Percentiles rank a stretch among this genome's conserved stretches.
Evolutionary conservation across 1,284 basidiomycete genomes (phyloP).

Genomic region (Ustilago xerochloae): DNA sequence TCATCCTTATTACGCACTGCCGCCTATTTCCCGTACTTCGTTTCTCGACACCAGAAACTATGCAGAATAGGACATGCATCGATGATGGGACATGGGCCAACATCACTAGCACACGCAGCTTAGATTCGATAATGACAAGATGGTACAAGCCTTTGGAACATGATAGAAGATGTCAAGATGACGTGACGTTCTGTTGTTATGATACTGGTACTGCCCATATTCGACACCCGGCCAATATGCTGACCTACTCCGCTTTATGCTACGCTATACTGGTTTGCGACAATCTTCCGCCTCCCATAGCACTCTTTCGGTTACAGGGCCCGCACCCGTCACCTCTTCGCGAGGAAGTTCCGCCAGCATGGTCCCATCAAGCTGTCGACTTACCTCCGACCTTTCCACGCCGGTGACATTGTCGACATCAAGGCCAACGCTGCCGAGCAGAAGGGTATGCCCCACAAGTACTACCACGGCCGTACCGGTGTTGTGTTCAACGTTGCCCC

Average conservation of each 20-base stretch:
- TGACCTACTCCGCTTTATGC: slow-evolving; percentile 3
- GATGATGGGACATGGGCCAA: no score
- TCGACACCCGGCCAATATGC: background rate
- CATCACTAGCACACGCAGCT: no score
- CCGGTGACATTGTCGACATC: slow-evolving; percentile 99
- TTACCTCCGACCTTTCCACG: slow-evolving; percentile 89
- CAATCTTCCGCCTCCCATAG: no score
- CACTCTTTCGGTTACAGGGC: slow-evolving; percentile 99
- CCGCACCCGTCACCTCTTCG: slow-evolving; percentile 99
- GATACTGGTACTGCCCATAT: background rate
- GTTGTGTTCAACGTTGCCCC: slow-evolving; percentile 99
- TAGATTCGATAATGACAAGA: background rate
- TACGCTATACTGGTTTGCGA: background rate
- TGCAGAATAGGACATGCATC: background rate
- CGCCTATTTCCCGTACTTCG: no score
- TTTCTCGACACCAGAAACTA: no score
- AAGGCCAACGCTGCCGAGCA: slow-evolving; percentile 98
- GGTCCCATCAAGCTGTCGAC: slow-evolving; percentile 91
- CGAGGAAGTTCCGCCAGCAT: slow-evolving; percentile 76
- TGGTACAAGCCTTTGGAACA: background rate
- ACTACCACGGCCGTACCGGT: slow-evolving; percentile 82
- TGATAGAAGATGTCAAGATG: slow-evolving; percentile 9
- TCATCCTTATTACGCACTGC: background rate
- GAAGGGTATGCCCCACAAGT: slow-evolving; percentile 99
- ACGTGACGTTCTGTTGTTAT: slow-evolving; percentile 5